These are phyloP conservation scores for Collybia nuda DNA, from an alignment of 768 basidiomycete genomes.

Conservation along the genomic window DNA sequence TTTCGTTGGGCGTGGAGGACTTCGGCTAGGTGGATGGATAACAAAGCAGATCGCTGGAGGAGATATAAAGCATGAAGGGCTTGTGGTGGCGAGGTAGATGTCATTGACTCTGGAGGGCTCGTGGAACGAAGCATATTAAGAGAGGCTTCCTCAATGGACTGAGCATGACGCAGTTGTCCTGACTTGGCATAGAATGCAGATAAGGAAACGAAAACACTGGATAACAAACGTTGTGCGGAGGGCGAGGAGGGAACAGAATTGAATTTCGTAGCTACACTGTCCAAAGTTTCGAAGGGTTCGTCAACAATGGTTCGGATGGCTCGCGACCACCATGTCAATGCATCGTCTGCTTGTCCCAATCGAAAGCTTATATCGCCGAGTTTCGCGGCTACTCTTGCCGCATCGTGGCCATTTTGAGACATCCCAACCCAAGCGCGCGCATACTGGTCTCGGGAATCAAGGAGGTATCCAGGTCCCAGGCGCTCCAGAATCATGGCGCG, in stretches of 20 bases:
- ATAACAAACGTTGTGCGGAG: slow-evolving; percentile 59
- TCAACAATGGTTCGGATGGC: slow-evolving; percentile 48
- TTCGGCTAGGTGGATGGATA: slow-evolving; percentile 74
- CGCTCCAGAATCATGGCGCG: slow-evolving; percentile 61
- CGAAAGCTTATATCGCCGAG: slow-evolving; percentile 65
- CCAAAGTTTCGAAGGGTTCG: slow-evolving; percentile 18
- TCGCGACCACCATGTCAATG: slow-evolving; percentile 68
- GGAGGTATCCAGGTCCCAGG: slow-evolving; percentile 51
- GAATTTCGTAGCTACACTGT: slow-evolving; percentile 29
- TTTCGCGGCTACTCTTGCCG: slow-evolving; percentile 60
- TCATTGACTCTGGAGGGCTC: slow-evolving; percentile 40
- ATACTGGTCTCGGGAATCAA: slow-evolving; percentile 56
- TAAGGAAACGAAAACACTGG: slow-evolving; percentile 63
- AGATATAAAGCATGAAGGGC: slow-evolving; percentile 64
- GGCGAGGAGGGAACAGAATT: slow-evolving; percentile 51
- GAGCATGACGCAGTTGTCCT: slow-evolving; percentile 54
- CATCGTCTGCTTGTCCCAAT: slow-evolving; percentile 51
- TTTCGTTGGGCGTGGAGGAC: slow-evolving; percentile 54
- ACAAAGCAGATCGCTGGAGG: slow-evolving; percentile 71
- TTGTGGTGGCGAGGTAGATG: slow-evolving; percentile 51
- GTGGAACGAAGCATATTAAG: slow-evolving; percentile 57
- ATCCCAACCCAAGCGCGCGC: slow-evolving; percentile 56
- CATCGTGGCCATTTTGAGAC: slow-evolving; percentile 34
- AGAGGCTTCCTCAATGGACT: slow-evolving; percentile 52
- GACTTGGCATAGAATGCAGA: slow-evolving; percentile 70